Base-by-base conservation (phyloP, 176 grass and related monocot genomes). In the Musa itinerans region DNA sequence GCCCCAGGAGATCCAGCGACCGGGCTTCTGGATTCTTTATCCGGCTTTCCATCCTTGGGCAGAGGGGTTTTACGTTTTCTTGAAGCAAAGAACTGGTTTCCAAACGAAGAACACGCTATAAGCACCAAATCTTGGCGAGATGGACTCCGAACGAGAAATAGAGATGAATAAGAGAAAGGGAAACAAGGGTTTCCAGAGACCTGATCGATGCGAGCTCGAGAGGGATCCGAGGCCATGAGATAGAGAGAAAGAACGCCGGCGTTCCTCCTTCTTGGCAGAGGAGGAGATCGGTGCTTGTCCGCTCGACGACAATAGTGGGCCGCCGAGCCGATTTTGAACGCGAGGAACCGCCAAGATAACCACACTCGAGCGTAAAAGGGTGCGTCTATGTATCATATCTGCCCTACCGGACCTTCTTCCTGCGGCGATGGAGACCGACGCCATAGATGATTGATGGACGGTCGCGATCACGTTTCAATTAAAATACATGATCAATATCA, bases 151-250 rank as follows among this genome's bases (percentile, higher is more conserved):
- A n/a, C 59, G 8, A 65, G 13, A 52, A 2, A 64, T 15, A 11
- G 43, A 22, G 63, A 74, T 21, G 23, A 77, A 15, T 3, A 16
- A 55, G 48, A 9, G 23, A 59, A 63, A 66, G 20, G 58, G 52
- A 29, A 77, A 74, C 3, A 52, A 17, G 59, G 75, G 12, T 65
- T 27, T 29, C 55, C 52, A 11, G 12, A 43, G 76, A 97, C 93
- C 93, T 97, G 93, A 79, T 90, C 79, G 58, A 97, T 85, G 80
- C 86, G 87, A 76, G 83, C 78, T 49, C 86, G 83, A 77, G 87
- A 54, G 26, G 78, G 75, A 57, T 87, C 90, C 23, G 90, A 83
- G 63, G 85, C 81, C 93, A 97, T 97, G 53, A 52, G 57, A 17
- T 21, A 48, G 72, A 68, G 56, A 29, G 61, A 54, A 58, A 56